These are phyloP conservation scores for Osmanthus fragrans DNA, from an alignment of 257 asterid genomes.

Conservation along the genomic window DNA sequence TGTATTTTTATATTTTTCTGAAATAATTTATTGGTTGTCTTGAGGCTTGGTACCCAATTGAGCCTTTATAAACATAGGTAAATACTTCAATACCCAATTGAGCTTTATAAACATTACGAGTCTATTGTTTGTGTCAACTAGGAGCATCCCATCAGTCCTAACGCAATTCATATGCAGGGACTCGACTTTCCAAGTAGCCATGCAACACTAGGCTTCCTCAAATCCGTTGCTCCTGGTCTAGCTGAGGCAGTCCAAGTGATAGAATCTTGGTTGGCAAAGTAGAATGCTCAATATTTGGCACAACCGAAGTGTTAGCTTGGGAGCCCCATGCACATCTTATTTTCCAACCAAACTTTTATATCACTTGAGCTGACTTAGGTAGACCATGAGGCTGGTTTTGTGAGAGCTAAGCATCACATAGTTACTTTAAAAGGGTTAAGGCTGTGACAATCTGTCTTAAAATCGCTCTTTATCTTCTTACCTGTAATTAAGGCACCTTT, in stretches of 20 bases:
- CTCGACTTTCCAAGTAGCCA: not conserved
- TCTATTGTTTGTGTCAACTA: not conserved
- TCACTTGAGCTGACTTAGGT: not conserved
- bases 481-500: not conserved
- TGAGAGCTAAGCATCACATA: not conserved
- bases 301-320: not conserved
- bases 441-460: not conserved
- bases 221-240: not conserved
- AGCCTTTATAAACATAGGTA: too few relatives aligned
- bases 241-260: not conserved
- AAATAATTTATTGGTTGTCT: not conserved
- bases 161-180: not conserved
- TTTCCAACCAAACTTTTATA: not conserved
- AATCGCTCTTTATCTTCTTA: not conserved
- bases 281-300: not conserved
- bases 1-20: not conserved
- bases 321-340: not conserved
- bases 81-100: not conserved
- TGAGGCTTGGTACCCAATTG: not conserved
- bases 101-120: not conserved
- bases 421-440: not conserved
- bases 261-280: not conserved
- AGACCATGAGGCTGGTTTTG: not conserved
- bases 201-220: not conserved
- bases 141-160: not conserved